phyloP scores from a whole-genome alignment of 1,284 basidiomycete genomes.

The Ganoderma lingzhi region DNA sequence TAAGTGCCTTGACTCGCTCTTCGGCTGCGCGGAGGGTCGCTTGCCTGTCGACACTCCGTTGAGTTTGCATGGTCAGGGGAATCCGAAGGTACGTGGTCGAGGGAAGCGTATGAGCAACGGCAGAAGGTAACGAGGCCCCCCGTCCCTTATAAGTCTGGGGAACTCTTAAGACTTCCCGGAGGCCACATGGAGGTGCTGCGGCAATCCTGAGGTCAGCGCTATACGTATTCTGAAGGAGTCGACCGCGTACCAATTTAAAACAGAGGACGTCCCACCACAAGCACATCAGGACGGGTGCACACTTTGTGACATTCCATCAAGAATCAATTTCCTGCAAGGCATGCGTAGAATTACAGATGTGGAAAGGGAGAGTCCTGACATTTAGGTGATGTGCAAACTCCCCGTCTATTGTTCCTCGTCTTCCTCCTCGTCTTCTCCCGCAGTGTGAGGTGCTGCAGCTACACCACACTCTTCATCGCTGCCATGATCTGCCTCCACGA shows the following conservation, averaged over 20 bases:
- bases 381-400: neutral
- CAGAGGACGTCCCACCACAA: neutral
- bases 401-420: conserved; percentile 28
- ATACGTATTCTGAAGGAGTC: neutral
- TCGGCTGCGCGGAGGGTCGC: conserved; percentile 13
- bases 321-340: neutral
- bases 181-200: conserved; percentile 8
- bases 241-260: neutral
- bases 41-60: conserved; percentile 5
- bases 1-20: conserved; percentile 8
- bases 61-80: neutral
- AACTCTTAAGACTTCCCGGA: neutral
- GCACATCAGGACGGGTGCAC: neutral
- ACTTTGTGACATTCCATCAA: neutral
- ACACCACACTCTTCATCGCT: conserved; percentile 10
- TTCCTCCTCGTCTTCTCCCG: conserved; percentile 16
- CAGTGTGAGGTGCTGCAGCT: conserved; percentile 3
- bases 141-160: neutral
- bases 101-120: neutral
- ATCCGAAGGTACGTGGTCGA: too few species aligned
- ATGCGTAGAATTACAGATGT: conserved; percentile 16
- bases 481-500: conserved; percentile 20
- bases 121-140: neutral
- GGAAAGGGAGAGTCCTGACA: conserved; percentile 5
- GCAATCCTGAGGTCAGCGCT: neutral